Evolutionary conservation across 306 rosid genomes (phyloP).

Genomic region (Fragaria iinumae): DNA sequence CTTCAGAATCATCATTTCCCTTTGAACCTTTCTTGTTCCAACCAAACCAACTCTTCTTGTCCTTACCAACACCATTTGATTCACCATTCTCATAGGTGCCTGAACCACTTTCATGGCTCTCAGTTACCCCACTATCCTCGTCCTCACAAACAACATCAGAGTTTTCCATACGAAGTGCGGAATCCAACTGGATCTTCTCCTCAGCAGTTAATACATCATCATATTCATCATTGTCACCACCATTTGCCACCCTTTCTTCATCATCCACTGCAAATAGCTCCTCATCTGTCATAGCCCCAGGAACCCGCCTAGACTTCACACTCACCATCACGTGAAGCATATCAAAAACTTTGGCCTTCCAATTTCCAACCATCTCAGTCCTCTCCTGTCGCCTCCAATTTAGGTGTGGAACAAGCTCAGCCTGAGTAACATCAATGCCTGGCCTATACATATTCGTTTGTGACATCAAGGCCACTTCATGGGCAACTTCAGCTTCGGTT

Average conservation of each 20-base stretch:
- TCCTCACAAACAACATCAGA: constrained; percentile 69
- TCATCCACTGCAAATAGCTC: constrained; percentile 90
- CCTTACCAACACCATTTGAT: constrained; percentile 68
- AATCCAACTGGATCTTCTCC: constrained; percentile 90
- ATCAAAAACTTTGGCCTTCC: constrained; percentile 97
- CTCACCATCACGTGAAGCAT: constrained; percentile 99
- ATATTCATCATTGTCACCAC: constrained; percentile 76
- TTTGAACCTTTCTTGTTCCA: constrained; percentile 84
- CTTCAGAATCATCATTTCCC: constrained; percentile 70
- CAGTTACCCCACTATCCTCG: constrained; percentile 60
- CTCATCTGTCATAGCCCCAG: constrained; percentile 99
- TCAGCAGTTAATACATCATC: constrained; percentile 96
- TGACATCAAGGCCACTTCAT: constrained; percentile 93
- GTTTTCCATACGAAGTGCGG: constrained; percentile 84
- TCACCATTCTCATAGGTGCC: constrained; percentile 62
- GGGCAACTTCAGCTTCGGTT: constrained; percentile 92
- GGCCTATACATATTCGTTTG: constrained; percentile 97
- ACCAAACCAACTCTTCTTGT: constrained; percentile 97
- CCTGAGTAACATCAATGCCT: constrained; percentile 97
- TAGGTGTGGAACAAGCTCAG: constrained; percentile 90
- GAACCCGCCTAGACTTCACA: constrained; percentile 95
- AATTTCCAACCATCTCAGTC: constrained; percentile 91
- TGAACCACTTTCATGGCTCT: constrained; percentile 70
- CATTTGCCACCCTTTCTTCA: constrained; percentile 73
- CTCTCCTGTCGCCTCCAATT: constrained; percentile 99